Base-by-base conservation (phyloP, 2,329 filamentous ascomycete genomes). In the Colletotrichum falcatum region DNA sequence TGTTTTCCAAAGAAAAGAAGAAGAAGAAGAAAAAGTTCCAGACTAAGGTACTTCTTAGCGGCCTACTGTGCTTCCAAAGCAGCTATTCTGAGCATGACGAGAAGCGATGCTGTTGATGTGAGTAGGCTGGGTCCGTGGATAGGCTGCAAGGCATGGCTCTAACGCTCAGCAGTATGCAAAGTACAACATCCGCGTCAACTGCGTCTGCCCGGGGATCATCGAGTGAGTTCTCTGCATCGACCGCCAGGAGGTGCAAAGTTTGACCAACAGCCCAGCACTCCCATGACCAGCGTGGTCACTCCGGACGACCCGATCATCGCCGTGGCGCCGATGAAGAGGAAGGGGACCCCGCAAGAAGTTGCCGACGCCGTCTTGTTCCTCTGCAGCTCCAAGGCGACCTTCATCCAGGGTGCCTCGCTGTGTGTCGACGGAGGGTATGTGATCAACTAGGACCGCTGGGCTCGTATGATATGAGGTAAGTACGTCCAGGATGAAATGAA, bases 21-120 rank as follows among this genome's bases (percentile, higher is more conserved):
- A 33, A 5, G 14, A 37, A 37, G 14, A 14, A 16, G 11, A 39
- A 30, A n/a, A 30, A 7, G 3, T 7, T 14, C 44, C 20, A 46
- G 5, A 26, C 44, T 58, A 53, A 12, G 3, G 35, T 1, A 37
- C 39, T 42, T 11, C 28, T 26, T 12, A 84, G 82, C 82, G 1
- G 81, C 81, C 2, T 86, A 86, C 67, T 83, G 80, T 65, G 83
- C 83, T 1, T 81, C 80, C 6, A 86, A 85, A 64, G 82, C 83
- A 5, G 84, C 83, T 1, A 79, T 85, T 0, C 81, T 84, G 9
- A 79, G 79, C 46, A 76, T 86, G 77, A 86, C 84, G 4, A 82
- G 79, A 68, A 81, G 79, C 60, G 83, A 85, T 77, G 84, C 84
- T n/a, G 82, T 85, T 48, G 82, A 85, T 73, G 82, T 83, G 63